phyloP scores from a whole-genome alignment of 768 basidiomycete species.

The Coprinellus micaceus region DNA sequence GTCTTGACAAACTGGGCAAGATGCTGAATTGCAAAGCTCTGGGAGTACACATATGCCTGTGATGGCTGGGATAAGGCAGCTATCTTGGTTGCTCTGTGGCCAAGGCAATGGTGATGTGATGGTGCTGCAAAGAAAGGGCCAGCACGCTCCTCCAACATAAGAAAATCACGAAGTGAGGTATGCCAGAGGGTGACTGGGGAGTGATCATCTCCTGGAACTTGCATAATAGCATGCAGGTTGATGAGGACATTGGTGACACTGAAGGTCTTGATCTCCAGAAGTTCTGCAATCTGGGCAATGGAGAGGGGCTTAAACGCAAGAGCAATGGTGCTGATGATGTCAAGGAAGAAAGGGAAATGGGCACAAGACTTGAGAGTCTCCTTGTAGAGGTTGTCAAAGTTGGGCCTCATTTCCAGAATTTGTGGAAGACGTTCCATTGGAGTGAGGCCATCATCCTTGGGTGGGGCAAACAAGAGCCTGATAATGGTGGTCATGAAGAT shows the following conservation, averaged over 20 bases:
- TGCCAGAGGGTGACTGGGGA: not conserved
- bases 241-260: not conserved
- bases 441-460: not conserved
- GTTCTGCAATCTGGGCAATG: not conserved
- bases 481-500: conserved; percentile 21
- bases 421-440: not conserved
- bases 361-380: not conserved
- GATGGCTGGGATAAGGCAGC: no score
- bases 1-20: no score
- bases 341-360: not conserved
- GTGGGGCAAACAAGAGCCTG: not conserved
- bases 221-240: not conserved
- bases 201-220: not conserved
- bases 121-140: not conserved
- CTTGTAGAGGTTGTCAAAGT: not conserved
- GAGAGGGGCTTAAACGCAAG: not conserved
- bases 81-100: no score
- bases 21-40: no score
- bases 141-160: not conserved
- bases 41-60: no score
- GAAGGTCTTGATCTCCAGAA: not conserved
- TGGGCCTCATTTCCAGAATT: not conserved
- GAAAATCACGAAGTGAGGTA: not conserved
- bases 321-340: not conserved
- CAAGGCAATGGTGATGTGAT: not conserved